Conservation (phyloP, 768 basidiomycete genomes). For the Amanita jacksonii region DNA sequence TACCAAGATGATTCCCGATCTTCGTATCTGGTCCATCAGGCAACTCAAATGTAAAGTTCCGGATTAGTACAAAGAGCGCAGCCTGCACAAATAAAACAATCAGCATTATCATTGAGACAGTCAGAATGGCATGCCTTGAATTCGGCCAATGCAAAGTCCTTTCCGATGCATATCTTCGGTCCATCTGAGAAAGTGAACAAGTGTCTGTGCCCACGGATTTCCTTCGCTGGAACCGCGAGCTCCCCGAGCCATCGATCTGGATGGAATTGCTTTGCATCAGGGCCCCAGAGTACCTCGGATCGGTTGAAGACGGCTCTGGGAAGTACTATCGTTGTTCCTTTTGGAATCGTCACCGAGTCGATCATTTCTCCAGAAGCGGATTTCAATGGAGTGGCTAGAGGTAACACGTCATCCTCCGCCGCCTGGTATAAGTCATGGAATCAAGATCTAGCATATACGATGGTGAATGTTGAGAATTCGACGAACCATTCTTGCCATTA, state of each 20-base stretch:
- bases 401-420: too few species aligned
- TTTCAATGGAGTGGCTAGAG: too few species aligned
- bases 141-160: slow-evolving; percentile 22
- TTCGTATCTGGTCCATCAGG: slow-evolving; percentile 29
- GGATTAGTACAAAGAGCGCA: slow-evolving; percentile 34
- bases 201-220: slow-evolving; percentile 28
- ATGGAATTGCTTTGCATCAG: slow-evolving; percentile 30
- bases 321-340: slow-evolving; percentile 29
- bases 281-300: slow-evolving; percentile 32
- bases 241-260: slow-evolving; percentile 33
- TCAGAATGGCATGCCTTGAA: not conserved
- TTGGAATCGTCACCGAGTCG: slow-evolving; percentile 2
- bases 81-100: slow-evolving; percentile 21
- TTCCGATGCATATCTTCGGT: slow-evolving; percentile 35
- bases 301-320: slow-evolving; percentile 32
- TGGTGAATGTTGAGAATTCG: not conserved
- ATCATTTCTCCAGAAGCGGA: too few species aligned
- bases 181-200: slow-evolving; percentile 37
- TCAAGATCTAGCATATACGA: too few species aligned
- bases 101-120: not conserved
- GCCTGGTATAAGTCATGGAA: too few species aligned
- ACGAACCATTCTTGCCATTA: slow-evolving; percentile 14
- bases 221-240: slow-evolving; percentile 16
- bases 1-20: slow-evolving; percentile 26
- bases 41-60: slow-evolving; percentile 31